These are phyloP conservation scores for Grosmannia serpens DNA, from an alignment of 2,329 filamentous ascomycete genomes.

Conservation along the genomic window DNA sequence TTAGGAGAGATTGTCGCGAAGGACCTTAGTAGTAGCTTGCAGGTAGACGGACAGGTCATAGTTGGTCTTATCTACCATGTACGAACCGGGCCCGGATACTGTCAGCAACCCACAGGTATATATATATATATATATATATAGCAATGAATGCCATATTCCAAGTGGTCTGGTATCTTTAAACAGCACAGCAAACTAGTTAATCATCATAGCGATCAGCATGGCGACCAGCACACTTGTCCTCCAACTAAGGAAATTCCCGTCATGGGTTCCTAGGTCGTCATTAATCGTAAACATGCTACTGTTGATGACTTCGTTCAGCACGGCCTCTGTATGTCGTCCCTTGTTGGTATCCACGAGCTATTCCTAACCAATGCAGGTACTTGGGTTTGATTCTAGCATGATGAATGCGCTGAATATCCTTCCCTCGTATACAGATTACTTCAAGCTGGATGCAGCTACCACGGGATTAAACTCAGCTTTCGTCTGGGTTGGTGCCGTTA, in stretches of 20 bases:
- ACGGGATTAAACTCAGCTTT: constrained; percentile 18
- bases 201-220: background rate
- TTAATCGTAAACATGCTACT: background rate
- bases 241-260: background rate
- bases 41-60: no score
- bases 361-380: background rate
- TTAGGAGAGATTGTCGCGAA: no score
- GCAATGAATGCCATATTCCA: background rate
- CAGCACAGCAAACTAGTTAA: no score
- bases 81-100: no score
- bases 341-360: background rate
- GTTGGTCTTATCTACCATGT: no score
- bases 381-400: constrained; percentile 18
- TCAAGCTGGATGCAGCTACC: constrained; percentile 19
- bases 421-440: constrained; percentile 21
- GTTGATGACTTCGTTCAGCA: constrained; percentile 2
- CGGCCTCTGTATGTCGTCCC: background rate
- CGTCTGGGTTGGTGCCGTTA: constrained; percentile 14
- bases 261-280: background rate
- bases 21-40: no score
- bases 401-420: constrained; percentile 23
- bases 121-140: background rate
- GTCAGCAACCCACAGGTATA: no score
- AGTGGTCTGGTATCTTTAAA: background rate
- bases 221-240: background rate